Conservation (phyloP, 495 filamentous ascomycete genomes). For the Trichoderma asperelloides region DNA sequence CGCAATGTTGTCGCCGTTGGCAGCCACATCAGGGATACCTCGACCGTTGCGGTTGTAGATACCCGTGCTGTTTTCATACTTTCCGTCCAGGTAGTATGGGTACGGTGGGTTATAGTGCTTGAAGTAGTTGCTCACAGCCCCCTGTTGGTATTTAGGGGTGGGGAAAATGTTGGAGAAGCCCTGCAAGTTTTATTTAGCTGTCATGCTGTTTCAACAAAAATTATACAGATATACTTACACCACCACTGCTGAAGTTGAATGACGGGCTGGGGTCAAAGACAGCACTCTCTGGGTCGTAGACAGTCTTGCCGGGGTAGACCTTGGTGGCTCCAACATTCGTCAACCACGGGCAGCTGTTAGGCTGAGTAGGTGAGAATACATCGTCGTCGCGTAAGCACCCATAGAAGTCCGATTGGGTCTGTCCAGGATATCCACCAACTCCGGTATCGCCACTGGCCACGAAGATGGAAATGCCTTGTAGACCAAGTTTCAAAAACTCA, state of each 20-base stretch:
- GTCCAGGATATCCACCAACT: constrained; percentile 39
- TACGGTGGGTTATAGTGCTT: constrained; percentile 17
- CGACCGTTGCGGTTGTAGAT: constrained; percentile 26
- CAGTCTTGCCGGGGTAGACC: constrained; percentile 5
- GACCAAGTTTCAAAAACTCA: constrained; percentile 52
- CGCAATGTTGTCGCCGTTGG: constrained; percentile 45
- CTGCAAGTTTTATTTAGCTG: constrained; percentile 46
- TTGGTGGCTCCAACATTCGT: constrained; percentile 25
- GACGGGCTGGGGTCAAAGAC: neutral
- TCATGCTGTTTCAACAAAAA: neutral
- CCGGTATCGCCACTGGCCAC: constrained; percentile 51
- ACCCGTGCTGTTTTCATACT: constrained; percentile 23
- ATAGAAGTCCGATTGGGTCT: constrained; percentile 9
- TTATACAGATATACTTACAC: neutral
- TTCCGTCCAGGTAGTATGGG: constrained; percentile 14
- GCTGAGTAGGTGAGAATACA: neutral
- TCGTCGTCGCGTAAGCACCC: neutral
- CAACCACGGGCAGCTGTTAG: constrained; percentile 26
- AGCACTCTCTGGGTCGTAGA: neutral
- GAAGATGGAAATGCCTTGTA: constrained; percentile 49
- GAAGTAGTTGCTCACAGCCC: constrained; percentile 46
- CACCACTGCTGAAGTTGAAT: neutral
- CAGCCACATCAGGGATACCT: constrained; percentile 50
- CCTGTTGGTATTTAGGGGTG: constrained; percentile 47
- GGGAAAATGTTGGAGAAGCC: constrained; percentile 63